phyloP scores from a whole-genome alignment of 2,329 filamentous ascomycete genomes.

The Sodiomyces alkalinus region DNA sequence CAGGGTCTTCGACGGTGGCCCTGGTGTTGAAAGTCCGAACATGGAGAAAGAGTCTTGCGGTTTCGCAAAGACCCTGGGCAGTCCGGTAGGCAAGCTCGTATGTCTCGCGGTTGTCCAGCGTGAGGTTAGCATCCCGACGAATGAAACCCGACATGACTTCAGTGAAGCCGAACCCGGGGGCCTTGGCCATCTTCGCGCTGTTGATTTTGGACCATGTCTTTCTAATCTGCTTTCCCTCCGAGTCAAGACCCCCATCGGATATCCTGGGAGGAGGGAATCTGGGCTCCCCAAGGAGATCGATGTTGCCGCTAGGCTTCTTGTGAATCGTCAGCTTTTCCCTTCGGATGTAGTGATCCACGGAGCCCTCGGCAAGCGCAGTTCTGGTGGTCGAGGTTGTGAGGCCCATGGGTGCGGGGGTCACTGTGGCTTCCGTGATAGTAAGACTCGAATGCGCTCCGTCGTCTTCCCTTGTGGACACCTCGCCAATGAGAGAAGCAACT shows the following conservation, averaged over 20 bases:
- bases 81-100: slow-evolving; percentile 37
- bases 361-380: slow-evolving; percentile 50
- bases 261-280: slow-evolving; percentile 9
- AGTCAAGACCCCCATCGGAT: slow-evolving; percentile 11
- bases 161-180: slow-evolving; percentile 41
- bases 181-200: slow-evolving; percentile 25
- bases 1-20: slow-evolving; percentile 27
- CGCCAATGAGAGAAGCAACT: slow-evolving; percentile 45
- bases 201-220: slow-evolving; percentile 22
- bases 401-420: slow-evolving; percentile 46
- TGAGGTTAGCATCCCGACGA: slow-evolving; percentile 25
- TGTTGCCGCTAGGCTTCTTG: slow-evolving; percentile 25
- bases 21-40: slow-evolving; percentile 38
- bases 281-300: slow-evolving; percentile 41
- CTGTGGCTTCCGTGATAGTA: slow-evolving; percentile 44
- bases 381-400: slow-evolving; percentile 58
- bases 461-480: slow-evolving; percentile 39
- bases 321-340: slow-evolving; percentile 27
- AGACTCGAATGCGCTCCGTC: slow-evolving; percentile 38
- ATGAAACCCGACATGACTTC: slow-evolving; percentile 51
- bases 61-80: slow-evolving; percentile 37
- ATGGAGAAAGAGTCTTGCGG: slow-evolving; percentile 42
- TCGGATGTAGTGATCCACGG: slow-evolving; percentile 34
- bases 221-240: slow-evolving; percentile 20
- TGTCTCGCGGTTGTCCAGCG: slow-evolving; percentile 29